Evolutionary conservation across 208 protist species (phyloP).

Genomic region (Crithidia bombi): DNA sequence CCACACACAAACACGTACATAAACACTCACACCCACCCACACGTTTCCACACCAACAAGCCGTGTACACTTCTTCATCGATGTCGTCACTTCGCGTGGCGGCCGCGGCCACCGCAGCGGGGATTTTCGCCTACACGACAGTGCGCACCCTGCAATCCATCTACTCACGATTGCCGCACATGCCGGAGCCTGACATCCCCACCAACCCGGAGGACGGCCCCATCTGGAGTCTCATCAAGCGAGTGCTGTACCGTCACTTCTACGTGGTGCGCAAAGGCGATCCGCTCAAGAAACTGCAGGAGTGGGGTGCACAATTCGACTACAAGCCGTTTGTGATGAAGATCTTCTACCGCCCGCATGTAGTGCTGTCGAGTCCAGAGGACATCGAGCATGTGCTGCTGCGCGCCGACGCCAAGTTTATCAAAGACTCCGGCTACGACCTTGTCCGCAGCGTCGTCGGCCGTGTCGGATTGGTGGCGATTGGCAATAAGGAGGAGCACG

Average conservation of each 20-base stretch:
- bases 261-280: slow-evolving; percentile 49
- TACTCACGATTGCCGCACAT: slow-evolving; percentile 41
- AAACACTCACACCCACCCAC: not conserved
- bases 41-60: not conserved
- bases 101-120: slow-evolving; percentile 6
- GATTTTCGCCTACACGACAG: slow-evolving; percentile 22
- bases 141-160: slow-evolving; percentile 30
- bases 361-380: slow-evolving; percentile 48
- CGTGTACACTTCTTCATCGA: slow-evolving; percentile 4
- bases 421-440: slow-evolving; percentile 57
- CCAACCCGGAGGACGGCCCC: slow-evolving; percentile 34
- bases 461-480: slow-evolving; percentile 51
- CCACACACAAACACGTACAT: no score
- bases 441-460: slow-evolving; percentile 58
- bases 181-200: slow-evolving; percentile 45
- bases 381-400: slow-evolving; percentile 59
- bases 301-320: slow-evolving; percentile 46
- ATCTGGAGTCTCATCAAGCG: slow-evolving; percentile 52
- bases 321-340: slow-evolving; percentile 61
- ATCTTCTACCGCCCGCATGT: slow-evolving; percentile 60
- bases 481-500: slow-evolving; percentile 50
- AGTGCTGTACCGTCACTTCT: slow-evolving; percentile 57
- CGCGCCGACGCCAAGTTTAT: slow-evolving; percentile 41
- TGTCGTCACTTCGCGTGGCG: slow-evolving; percentile 14
- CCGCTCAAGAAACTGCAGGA: slow-evolving; percentile 47